Percentiles rank a stretch among this genome's conserved stretches.
Conservation (phyloP, 257 asterid genomes). For the Nicotiana paniculata region DNA sequence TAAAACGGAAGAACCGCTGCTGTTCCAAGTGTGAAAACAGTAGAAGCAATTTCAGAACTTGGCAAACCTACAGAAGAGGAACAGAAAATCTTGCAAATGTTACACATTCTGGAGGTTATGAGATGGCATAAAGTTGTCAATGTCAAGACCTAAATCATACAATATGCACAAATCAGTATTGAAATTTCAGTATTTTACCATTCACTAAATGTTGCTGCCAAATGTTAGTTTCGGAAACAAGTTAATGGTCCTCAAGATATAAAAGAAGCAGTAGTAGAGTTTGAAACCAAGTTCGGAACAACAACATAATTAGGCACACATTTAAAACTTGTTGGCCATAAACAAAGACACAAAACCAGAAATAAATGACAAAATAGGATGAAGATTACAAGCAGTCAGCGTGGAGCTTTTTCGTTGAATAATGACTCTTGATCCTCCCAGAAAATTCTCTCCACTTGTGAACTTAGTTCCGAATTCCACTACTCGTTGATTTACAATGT, state of each 20-base stretch:
- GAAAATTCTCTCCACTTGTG: conserved; percentile 27
- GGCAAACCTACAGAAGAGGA: conserved; percentile 46
- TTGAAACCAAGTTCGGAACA: neutral
- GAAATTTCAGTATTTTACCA: neutral
- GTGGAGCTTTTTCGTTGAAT: conserved; percentile 24
- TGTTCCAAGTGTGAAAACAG: conserved; percentile 70
- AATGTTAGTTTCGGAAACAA: neutral
- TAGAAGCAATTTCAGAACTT: conserved; percentile 54
- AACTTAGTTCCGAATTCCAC: conserved; percentile 22
- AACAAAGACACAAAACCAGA: neutral
- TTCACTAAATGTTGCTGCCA: neutral
- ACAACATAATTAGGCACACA: neutral
- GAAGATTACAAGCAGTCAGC: conserved; percentile 49
- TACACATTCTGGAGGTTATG: neutral
- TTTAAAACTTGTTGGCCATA: neutral
- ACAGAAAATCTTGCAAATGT: neutral
- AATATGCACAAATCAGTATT: neutral
- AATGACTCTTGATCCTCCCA: conserved; percentile 31
- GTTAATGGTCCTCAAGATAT: neutral
- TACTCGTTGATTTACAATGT: conserved; percentile 16
- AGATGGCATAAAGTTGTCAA: neutral
- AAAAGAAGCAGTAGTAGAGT: neutral
- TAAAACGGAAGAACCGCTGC: conserved; percentile 85
- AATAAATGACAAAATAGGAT: neutral
- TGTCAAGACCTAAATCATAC: conserved; percentile 1